Evolutionary conservation across 2,329 filamentous ascomycete species (phyloP).

Genomic region (Colletotrichum australisinense): DNA sequence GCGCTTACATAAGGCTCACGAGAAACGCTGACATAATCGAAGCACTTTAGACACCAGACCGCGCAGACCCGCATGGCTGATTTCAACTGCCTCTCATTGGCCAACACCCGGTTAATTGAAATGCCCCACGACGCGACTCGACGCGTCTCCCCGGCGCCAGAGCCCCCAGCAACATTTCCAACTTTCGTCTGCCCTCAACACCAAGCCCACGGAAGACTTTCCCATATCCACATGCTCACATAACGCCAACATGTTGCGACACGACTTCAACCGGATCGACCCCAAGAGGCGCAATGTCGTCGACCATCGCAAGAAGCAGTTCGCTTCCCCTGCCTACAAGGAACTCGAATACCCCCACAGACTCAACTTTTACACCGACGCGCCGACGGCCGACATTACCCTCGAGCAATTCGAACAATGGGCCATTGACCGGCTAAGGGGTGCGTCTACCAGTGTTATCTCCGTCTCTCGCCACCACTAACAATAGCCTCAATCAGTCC

Average conservation of each 20-base stretch:
- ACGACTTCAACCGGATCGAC: slow-evolving; percentile 65
- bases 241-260: slow-evolving; percentile 55
- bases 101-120: slow-evolving; percentile 18
- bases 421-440: slow-evolving; percentile 91
- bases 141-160: slow-evolving; percentile 26
- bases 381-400: slow-evolving; percentile 93
- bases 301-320: slow-evolving; percentile 88
- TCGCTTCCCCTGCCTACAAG: slow-evolving; percentile 80
- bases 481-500: slow-evolving; percentile 61
- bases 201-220: slow-evolving; percentile 6
- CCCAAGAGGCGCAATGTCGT: slow-evolving; percentile 81
- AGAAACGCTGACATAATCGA: background rate
- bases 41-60: background rate
- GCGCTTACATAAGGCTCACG: background rate
- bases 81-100: background rate
- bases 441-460: slow-evolving; percentile 55
- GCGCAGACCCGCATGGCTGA: background rate
- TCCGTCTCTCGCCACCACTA: background rate
- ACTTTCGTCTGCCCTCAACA: slow-evolving; percentile 6
- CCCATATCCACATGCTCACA: background rate
- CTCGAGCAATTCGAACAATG: slow-evolving; percentile 99
- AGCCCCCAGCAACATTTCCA: background rate
- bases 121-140: slow-evolving; percentile 21
- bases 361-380: slow-evolving; percentile 90
- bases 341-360: slow-evolving; percentile 84